These are phyloP conservation scores for Allium sativum DNA, from an alignment of 106 monocot species.

Conservation along the genomic window DNA sequence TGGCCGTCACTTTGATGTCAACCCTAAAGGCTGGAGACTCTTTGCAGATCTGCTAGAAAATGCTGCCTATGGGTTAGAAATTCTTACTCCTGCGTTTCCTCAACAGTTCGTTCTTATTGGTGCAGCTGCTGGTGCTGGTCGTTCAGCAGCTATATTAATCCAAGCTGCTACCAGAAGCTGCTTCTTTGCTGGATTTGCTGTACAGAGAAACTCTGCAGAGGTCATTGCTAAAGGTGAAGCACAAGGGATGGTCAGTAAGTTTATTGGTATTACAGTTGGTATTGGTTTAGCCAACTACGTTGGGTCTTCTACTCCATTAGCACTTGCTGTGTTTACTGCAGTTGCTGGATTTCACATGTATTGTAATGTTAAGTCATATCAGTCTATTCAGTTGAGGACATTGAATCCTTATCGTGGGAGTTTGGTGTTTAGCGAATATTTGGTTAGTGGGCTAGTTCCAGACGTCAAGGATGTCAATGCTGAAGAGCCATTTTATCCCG, in stretches of 20 bases:
- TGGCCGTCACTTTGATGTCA: constrained; percentile 95
- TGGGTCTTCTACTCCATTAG: constrained; percentile 61
- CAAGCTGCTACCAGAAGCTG: constrained; percentile 97
- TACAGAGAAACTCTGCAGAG: constrained; percentile 97
- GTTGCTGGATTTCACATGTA: constrained; percentile 87
- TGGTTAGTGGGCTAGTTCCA: constrained; percentile 85
- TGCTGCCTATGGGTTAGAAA: constrained; percentile 80
- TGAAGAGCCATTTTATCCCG: constrained; percentile 70
- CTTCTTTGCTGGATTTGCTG: constrained; percentile 96
- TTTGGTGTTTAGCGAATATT: constrained; percentile 93
- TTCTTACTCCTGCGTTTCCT: constrained; percentile 90
- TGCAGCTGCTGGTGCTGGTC: constrained; percentile 83
- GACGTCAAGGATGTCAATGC: constrained; percentile 75
- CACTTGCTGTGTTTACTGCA: constrained; percentile 60
- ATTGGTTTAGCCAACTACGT: constrained; percentile 72
- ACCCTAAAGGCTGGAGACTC: constrained; percentile 94
- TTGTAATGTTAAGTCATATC: constrained; percentile 94
- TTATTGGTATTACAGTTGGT: constrained; percentile 83
- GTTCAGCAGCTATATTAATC: constrained; percentile 87
- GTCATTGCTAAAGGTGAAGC: constrained; percentile 98
- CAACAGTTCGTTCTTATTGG: constrained; percentile 87
- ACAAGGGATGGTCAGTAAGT: constrained; percentile 99
- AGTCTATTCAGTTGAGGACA: constrained; percentile 91
- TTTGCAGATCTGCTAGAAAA: constrained; percentile 96
- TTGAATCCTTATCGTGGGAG: constrained; percentile 96